phyloP scores from a whole-genome alignment of 208 protist genomes.

The Acanthamoeba sp. region DNA sequence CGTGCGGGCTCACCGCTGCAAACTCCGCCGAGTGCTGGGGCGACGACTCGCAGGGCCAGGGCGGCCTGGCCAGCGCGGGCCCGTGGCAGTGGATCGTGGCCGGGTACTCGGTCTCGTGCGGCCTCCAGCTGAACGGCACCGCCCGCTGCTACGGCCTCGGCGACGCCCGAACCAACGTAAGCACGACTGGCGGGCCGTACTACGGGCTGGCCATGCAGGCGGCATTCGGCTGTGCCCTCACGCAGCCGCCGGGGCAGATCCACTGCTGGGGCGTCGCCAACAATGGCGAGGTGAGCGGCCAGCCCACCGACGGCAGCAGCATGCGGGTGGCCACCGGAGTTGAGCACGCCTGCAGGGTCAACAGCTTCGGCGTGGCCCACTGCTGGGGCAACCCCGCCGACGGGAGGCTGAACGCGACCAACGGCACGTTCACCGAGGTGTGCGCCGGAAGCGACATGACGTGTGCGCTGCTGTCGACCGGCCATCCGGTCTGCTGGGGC shows the following conservation, averaged over 20 bases:
- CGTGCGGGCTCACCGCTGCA: background rate
- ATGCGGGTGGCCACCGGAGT: background rate
- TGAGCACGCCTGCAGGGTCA: background rate
- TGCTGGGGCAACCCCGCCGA: background rate
- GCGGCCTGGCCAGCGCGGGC: background rate
- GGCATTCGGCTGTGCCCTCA: background rate
- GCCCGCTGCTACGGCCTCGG: background rate
- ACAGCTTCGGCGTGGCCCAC: background rate
- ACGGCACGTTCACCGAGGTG: background rate
- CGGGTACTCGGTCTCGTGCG: background rate
- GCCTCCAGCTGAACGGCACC: background rate
- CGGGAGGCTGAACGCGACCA: too few species aligned
- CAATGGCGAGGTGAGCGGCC: background rate
- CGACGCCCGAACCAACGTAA: background rate
- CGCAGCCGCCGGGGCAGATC: background rate
- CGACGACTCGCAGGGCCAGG: background rate
- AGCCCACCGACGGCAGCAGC: background rate
- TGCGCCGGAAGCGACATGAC: background rate
- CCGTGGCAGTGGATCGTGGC: background rate
- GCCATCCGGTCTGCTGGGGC: background rate
- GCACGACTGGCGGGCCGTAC: background rate
- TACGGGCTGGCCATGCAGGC: background rate
- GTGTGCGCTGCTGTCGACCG: background rate
- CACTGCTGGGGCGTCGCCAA: background rate
- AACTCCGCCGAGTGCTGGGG: background rate